Base-by-base conservation (phyloP, 2,329 filamentous ascomycete genomes). In the Aspergillus sp. region DNA sequence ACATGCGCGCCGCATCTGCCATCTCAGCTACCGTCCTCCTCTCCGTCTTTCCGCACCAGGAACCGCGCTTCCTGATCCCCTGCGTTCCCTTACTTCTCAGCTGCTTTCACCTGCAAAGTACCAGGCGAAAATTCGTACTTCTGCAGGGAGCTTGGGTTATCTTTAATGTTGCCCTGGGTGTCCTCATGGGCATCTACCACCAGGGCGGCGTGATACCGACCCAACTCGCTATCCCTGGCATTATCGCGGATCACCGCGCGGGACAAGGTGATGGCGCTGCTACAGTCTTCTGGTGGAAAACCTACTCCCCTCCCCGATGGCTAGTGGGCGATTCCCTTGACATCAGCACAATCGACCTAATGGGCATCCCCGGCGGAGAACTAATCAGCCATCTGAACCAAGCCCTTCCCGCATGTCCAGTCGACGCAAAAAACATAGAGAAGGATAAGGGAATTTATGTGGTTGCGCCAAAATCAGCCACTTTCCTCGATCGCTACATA, bases 221-320 rank as follows among this genome's bases (percentile, higher is more conserved):
- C 9, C 75, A 78, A 50, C 59, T 76, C 15, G 69, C 69, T 25
- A 69, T 78, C 10, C 70, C 69, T 17, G 56, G 60, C 7, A 66
- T 71, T 25, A 52, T 70, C 22, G 57, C 63, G 5, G 66, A 61
- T 45, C 54, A 54, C 12, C 52, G 47, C 10, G 45, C 19, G 43
- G 44, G 43, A 41, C 42, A 50, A n/a, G 45, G 50, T 17, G 43
- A 47, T 12, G 37, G 48, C 39, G 59, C 59, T 7, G 65, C 63
- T 7, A 69, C 69, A 4, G 71, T 75, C 13, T 66, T 77, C 48
- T 79, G 75, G 75, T 79, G 76, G 76, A 77, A 78, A 53, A 77
- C 76, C 3, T 79, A 79, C 54, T 73, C 73, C 7, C 75, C 76
- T 2, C 75, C 76, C 3, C 65, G 68, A 7, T 78, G 76, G 73